A percentile compares a stretch with the other conserved stretches of the same genome.
phyloP scores from a whole-genome alignment of 306 rosid genomes.

The Delonix regia region DNA sequence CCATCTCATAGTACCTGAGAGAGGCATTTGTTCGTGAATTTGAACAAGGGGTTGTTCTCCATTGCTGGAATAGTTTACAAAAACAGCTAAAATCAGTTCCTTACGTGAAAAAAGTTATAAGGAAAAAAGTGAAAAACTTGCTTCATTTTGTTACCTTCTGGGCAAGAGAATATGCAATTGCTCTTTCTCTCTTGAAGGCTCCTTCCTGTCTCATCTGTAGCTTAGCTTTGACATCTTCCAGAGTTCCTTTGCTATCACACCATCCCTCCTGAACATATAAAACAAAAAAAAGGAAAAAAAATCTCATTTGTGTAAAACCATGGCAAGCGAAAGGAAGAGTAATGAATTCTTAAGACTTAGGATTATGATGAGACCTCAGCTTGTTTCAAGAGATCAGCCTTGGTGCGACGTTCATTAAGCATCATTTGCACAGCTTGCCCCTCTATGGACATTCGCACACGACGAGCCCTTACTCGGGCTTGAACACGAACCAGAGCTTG shows the following conservation, averaged over 20 bases:
- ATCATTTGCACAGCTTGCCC: slow-evolving; percentile 92
- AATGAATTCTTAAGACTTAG: neutral
- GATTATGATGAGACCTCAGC: slow-evolving; percentile 71
- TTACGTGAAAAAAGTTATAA: neutral
- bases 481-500: slow-evolving; percentile 97
- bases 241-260: slow-evolving; percentile 92
- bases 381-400: slow-evolving; percentile 77
- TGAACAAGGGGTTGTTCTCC: slow-evolving; percentile 60
- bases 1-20: slow-evolving; percentile 57
- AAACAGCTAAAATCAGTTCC: neutral
- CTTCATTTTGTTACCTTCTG: slow-evolving; percentile 64
- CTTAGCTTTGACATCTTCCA: slow-evolving; percentile 75
- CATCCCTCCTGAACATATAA: slow-evolving; percentile 77
- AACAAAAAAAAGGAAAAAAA: neutral
- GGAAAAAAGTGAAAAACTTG: neutral
- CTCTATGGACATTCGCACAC: slow-evolving; percentile 87
- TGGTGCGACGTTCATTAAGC: slow-evolving; percentile 63
- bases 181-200: slow-evolving; percentile 94
- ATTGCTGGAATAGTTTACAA: slow-evolving; percentile 57
- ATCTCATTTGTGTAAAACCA: neutral
- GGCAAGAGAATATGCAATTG: slow-evolving; percentile 87
- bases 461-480: slow-evolving; percentile 93
- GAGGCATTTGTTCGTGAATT: slow-evolving; percentile 44
- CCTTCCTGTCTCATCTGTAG: slow-evolving; percentile 93
- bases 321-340: neutral